Evolutionary conservation across 768 basidiomycete genomes (phyloP).

Genomic region (Russula foetens): DNA sequence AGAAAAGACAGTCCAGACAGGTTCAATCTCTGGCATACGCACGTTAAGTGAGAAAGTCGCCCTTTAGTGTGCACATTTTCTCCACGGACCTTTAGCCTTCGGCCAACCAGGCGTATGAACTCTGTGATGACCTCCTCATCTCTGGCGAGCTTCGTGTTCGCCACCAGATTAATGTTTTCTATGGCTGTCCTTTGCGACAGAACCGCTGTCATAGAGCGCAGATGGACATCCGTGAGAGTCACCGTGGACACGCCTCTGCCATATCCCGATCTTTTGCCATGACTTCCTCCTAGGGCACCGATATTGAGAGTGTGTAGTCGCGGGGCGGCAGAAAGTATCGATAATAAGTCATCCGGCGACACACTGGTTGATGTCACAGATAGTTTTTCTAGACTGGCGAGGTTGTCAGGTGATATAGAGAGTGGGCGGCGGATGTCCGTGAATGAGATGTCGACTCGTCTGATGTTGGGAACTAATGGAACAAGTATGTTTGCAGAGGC

Average conservation of each 20-base stretch:
- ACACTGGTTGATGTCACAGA: constrained; percentile 50
- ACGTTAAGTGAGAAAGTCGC: not conserved
- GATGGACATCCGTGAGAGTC: constrained; percentile 46
- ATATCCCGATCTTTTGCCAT: constrained; percentile 29
- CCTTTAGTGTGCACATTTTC: not conserved
- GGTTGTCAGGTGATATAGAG: constrained; percentile 1
- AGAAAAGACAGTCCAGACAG: constrained; percentile 45
- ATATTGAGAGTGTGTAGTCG: constrained; percentile 43
- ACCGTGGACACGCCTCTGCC: constrained; percentile 38
- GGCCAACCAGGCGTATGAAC: constrained; percentile 46
- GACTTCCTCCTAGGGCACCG: constrained; percentile 48
- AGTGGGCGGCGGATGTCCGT: constrained; percentile 41
- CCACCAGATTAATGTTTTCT: constrained; percentile 51
- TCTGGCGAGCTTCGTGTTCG: constrained; percentile 50
- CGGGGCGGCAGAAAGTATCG: constrained; percentile 32
- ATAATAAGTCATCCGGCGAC: constrained; percentile 33
- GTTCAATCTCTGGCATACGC: constrained; percentile 46
- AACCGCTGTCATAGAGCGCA: constrained; percentile 36
- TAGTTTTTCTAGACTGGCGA: constrained; percentile 46
- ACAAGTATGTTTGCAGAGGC: constrained; percentile 36
- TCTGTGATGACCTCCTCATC: constrained; percentile 32
- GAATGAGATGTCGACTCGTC: constrained; percentile 57
- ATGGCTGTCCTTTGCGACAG: constrained; percentile 33
- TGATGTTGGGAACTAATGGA: constrained; percentile 40
- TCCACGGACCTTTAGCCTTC: constrained; percentile 27